These are phyloP conservation scores for Mycena filopes DNA, from an alignment of 768 basidiomycete genomes.

Conservation along the genomic window DNA sequence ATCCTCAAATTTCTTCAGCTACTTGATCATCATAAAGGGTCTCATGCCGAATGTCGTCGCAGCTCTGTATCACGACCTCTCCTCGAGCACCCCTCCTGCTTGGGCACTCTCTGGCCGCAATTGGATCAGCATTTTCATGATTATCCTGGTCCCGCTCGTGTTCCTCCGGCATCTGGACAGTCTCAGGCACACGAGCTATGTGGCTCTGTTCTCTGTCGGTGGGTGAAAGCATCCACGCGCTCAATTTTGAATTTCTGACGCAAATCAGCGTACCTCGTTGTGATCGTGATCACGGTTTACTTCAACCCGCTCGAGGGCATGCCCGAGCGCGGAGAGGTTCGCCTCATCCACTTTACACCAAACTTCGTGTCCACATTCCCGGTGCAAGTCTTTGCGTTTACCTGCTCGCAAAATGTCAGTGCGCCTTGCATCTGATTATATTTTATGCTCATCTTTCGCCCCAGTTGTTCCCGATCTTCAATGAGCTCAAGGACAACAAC, in stretches of 20 bases:
- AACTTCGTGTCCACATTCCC: slow-evolving; percentile 88
- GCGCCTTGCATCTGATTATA: slow-evolving; percentile 13
- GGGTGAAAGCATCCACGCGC: slow-evolving; percentile 43
- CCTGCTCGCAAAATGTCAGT: slow-evolving; percentile 91
- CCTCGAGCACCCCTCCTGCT: slow-evolving; percentile 74
- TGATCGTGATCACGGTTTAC: slow-evolving; percentile 85
- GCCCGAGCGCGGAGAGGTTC: slow-evolving; percentile 71
- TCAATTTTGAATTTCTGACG: slow-evolving; percentile 7
- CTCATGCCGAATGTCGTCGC: slow-evolving; percentile 92
- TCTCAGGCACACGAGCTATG: slow-evolving; percentile 89
- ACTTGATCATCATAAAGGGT: slow-evolving; percentile 92
- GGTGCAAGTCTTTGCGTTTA: slow-evolving; percentile 93
- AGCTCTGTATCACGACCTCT: slow-evolving; percentile 83
- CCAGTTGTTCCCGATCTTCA: slow-evolving; percentile 93
- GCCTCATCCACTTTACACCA: slow-evolving; percentile 78
- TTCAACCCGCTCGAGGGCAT: slow-evolving; percentile 78
- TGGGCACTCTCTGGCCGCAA: slow-evolving; percentile 83
- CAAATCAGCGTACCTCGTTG: slow-evolving; percentile 73
- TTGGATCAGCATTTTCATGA: slow-evolving; percentile 87
- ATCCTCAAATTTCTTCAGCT: slow-evolving; percentile 54
- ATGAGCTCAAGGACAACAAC: slow-evolving; percentile 85
- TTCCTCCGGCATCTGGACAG: slow-evolving; percentile 88
- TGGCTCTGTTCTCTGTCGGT: slow-evolving; percentile 92
- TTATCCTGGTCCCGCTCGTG: slow-evolving; percentile 79
- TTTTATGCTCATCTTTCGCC: slow-evolving; percentile 12